phyloP scores from a whole-genome alignment of 164 flowering plant genomes.

The Piper betle region DNA sequence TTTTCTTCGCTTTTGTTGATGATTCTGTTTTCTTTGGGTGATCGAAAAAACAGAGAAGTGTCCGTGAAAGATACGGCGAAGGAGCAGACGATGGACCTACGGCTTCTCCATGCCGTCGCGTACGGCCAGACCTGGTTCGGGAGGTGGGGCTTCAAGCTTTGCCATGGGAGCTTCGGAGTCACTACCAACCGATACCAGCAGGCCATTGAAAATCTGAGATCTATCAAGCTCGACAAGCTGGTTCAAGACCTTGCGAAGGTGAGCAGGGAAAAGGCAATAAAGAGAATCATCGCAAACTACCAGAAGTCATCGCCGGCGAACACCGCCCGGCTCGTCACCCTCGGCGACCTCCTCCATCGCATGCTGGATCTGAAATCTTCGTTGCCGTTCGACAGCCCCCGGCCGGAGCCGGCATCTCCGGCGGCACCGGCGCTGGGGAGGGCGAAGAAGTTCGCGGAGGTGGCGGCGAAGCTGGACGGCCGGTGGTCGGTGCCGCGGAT shows the following conservation, averaged over 20 bases:
- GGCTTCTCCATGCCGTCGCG: conserved; percentile 64
- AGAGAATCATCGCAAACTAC: conserved; percentile 32
- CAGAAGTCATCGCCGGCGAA: conserved; percentile 42
- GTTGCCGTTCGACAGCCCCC: conserved; percentile 1
- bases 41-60: no score
- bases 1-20: no score
- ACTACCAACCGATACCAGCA: conserved; percentile 27
- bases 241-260: conserved; percentile 17
- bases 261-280: conserved; percentile 14
- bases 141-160: conserved; percentile 70
- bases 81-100: conserved; percentile 58
- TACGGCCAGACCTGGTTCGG: conserved; percentile 89
- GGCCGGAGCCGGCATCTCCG: neutral
- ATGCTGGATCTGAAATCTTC: conserved; percentile 42
- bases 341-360: conserved; percentile 47
- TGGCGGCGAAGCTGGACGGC: conserved; percentile 13
- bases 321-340: conserved; percentile 34
- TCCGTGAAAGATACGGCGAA: no score
- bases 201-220: conserved; percentile 50
- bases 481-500: conserved; percentile 42
- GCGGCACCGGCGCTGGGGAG: neutral
- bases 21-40: no score
- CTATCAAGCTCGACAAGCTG: conserved; percentile 35
- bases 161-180: conserved; percentile 68
- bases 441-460: conserved; percentile 2